Evolutionary conservation across 345 rosid species (phyloP), one percentile per base, ranked within the genome.

Genomic region (Moricandia arvensis): DNA sequence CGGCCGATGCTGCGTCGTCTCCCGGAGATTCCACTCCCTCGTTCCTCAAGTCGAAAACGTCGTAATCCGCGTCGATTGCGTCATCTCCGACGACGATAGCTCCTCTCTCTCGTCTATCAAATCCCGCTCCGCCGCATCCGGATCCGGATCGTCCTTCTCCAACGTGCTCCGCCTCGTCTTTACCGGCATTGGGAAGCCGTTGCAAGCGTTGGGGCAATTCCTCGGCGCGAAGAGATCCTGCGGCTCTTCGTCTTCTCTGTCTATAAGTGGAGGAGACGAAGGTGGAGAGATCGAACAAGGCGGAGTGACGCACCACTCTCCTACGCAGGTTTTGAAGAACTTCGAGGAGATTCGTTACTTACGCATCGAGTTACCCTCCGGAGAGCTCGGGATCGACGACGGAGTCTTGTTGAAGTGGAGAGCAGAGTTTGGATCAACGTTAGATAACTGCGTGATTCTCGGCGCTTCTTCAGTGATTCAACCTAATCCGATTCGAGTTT

Each of bases 381-480:
- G 99, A 0, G 99, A 96, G 64, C 74, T 96, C 8, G 97, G 91
- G 6, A 83, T 89, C 38, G 98, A 93, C 13, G 99, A 88, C 17
- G 97, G 97, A 0, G 92, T 89, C 26, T 60, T 96, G 58, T 72
- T 93, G 80, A 89, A 88, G 78, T 93, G 99, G 99, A 83, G 92
- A 74, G 99, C 99, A 5, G 93, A 89, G 82, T 96, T 93, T 26
- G 99, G 98, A 15, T 96, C 99, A 1, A 93, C 97, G 1, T 89
- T 96, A 26, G 97, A 93, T 60, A 85, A 82, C 17, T 96, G 99
- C 15, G 96, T 91, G 2, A 96, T 93, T 72, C 94, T 96, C 1
- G 97, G 96, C 4, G 99, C 98, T 57, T 83, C 93, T 11, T 89
- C 98, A 0, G 89, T 91, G 2, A 57, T 82, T 27, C 65, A 79